These are phyloP conservation scores for Coemansia sp. DNA, from an alignment of 192 early-diverging fungal species.

Conservation along the genomic window DNA sequence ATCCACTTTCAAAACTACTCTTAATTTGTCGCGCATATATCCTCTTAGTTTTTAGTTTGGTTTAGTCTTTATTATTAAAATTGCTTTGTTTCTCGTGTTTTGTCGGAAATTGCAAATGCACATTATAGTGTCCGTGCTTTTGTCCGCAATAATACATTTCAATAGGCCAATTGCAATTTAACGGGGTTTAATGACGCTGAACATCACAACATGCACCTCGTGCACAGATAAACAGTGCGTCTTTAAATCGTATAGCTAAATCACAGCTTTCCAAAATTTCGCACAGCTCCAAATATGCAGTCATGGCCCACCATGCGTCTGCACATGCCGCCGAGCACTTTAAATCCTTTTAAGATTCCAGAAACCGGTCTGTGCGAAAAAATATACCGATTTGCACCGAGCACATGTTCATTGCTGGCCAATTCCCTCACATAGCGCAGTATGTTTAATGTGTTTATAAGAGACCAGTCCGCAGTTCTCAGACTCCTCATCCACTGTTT, in stretches of 20 bases:
- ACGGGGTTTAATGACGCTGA: too few relatives aligned
- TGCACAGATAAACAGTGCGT: too few relatives aligned
- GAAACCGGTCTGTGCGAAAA: background rate
- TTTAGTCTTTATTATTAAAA: too few relatives aligned
- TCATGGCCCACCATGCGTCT: background rate
- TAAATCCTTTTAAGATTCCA: background rate
- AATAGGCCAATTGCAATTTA: too few relatives aligned
- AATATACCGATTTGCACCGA: background rate
- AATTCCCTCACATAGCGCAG: background rate
- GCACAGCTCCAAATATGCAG: background rate
- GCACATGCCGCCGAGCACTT: background rate
- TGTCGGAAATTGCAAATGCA: too few relatives aligned
- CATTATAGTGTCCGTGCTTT: too few relatives aligned
- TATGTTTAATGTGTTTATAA: constrained; percentile 10
- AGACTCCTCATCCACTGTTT: background rate
- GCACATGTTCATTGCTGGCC: background rate
- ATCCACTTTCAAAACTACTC: constrained; percentile 36
- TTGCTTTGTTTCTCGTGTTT: too few relatives aligned
- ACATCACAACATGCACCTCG: too few relatives aligned
- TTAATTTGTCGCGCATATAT: background rate
- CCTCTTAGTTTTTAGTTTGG: too few relatives aligned
- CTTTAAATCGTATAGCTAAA: too few relatives aligned
- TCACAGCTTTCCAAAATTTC: too few relatives aligned
- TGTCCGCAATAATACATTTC: too few relatives aligned
- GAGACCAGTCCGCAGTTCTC: background rate